Evolutionary conservation across 179 eudicot genomes (phyloP).

Genomic region (Vitellaria paradoxa): DNA sequence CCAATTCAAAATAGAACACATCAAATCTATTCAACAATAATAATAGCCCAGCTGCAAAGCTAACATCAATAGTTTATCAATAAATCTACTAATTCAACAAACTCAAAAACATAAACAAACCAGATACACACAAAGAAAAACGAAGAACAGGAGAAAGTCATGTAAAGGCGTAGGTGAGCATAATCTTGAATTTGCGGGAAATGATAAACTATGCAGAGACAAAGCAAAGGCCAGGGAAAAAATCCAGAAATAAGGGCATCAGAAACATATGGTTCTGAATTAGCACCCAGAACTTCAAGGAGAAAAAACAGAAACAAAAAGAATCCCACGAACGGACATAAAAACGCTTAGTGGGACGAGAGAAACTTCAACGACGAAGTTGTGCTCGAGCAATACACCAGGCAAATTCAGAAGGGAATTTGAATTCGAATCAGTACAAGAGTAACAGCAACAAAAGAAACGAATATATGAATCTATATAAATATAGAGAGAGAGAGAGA

Average conservation of each 20-base stretch:
- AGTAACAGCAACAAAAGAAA: not conserved
- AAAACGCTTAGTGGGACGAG: not conserved
- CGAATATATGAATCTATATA: not conserved
- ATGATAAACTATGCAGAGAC: not conserved
- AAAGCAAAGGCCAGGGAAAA: not conserved
- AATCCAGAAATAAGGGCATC: not conserved
- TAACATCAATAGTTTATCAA: not conserved
- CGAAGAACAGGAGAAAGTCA: not conserved
- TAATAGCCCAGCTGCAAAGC: not conserved
- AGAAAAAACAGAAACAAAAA: not conserved
- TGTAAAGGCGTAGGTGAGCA: not conserved
- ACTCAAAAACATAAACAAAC: not conserved
- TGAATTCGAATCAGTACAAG: not conserved
- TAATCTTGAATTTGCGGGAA: not conserved
- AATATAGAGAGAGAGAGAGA: not conserved
- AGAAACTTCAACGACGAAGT: not conserved
- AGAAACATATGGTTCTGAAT: not conserved
- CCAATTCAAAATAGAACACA: not conserved
- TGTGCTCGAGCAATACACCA: not conserved
- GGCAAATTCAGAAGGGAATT: not conserved
- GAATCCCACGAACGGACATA: not conserved
- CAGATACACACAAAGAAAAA: not conserved
- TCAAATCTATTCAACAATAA: slow-evolving; percentile 6
- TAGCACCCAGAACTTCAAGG: not conserved
- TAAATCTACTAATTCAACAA: not conserved